A percentile compares a stretch with the other conserved stretches of the same genome.
Conservation (phyloP, 164 flowering plant species). For the Brasenia schreberi region DNA sequence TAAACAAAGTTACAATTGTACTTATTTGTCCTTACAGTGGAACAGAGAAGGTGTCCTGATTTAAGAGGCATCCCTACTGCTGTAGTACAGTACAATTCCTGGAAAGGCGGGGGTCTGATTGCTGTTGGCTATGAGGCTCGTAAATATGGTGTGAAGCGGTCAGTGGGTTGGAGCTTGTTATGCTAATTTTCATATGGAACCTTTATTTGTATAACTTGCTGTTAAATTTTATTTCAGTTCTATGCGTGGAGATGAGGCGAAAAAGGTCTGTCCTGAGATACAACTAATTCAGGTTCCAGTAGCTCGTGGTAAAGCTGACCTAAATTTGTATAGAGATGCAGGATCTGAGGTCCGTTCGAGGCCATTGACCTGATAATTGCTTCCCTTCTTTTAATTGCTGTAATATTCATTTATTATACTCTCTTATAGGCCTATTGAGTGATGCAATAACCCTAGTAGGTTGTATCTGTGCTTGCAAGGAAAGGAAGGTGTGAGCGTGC, state of each 20-base stretch:
- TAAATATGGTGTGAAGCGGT: slow-evolving; percentile 92
- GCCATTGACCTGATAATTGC: too few species aligned
- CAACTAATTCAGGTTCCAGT: slow-evolving; percentile 89
- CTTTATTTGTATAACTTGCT: background rate
- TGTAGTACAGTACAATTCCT: slow-evolving; percentile 88
- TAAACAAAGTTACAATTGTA: too few species aligned
- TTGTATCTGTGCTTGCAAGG: slow-evolving; percentile 70
- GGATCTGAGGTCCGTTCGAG: slow-evolving; percentile 73
- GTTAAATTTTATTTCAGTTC: slow-evolving; percentile 32
- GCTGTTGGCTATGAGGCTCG: slow-evolving; percentile 97
- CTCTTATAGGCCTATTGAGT: too few species aligned
- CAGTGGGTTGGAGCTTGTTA: background rate
- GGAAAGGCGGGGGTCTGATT: slow-evolving; percentile 94
- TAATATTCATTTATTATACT: too few species aligned
- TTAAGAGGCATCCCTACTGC: slow-evolving; percentile 83
- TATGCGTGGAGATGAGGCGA: slow-evolving; percentile 96
- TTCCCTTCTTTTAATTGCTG: too few species aligned
- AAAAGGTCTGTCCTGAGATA: slow-evolving; percentile 72
- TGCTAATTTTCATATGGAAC: background rate
- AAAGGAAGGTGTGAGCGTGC: slow-evolving; percentile 95
- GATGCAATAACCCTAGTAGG: slow-evolving; percentile 26
- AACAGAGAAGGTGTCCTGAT: slow-evolving; percentile 68
- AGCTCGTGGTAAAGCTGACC: slow-evolving; percentile 89
- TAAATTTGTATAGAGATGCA: slow-evolving; percentile 67
- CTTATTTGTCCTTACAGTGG: slow-evolving; percentile 45